These are phyloP conservation scores for Nicotiana tomentosiformis DNA, from an alignment of 257 asterid species.

Conservation along the genomic window DNA sequence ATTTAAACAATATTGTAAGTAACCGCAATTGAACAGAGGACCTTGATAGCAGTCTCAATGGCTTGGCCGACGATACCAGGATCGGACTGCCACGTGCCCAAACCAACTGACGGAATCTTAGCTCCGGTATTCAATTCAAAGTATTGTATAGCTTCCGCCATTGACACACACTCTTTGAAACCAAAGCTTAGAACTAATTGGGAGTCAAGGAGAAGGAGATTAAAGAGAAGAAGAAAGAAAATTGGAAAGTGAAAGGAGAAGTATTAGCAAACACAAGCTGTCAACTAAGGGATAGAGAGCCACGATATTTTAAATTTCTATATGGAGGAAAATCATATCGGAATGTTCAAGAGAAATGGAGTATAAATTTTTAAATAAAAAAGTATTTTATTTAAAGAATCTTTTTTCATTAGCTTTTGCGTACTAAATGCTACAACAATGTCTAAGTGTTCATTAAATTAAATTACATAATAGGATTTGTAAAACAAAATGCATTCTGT, in stretches of 20 bases:
- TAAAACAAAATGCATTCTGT: too few species aligned
- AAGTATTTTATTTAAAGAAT: too few species aligned
- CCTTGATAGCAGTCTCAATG: conserved; percentile 27
- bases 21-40: background rate
- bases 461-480: too few species aligned
- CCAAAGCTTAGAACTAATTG: background rate
- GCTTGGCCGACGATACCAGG: conserved; percentile 25
- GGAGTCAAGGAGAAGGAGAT: background rate
- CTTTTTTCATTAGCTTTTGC: too few species aligned
- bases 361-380: too few species aligned
- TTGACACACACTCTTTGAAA: background rate
- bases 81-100: conserved; percentile 33
- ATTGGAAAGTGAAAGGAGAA: background rate
- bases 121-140: conserved; percentile 28
- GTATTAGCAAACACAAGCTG: background rate
- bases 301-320: too few species aligned
- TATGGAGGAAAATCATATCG: background rate
- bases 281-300: background rate
- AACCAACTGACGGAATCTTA: conserved; percentile 30
- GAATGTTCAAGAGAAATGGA: too few species aligned
- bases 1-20: background rate
- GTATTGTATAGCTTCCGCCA: conserved; percentile 14
- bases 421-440: too few species aligned
- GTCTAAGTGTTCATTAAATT: too few species aligned
- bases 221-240: background rate